Evolutionary conservation across 305 asterid genomes (phyloP).

Genomic region (Fraxinus platypoda): DNA sequence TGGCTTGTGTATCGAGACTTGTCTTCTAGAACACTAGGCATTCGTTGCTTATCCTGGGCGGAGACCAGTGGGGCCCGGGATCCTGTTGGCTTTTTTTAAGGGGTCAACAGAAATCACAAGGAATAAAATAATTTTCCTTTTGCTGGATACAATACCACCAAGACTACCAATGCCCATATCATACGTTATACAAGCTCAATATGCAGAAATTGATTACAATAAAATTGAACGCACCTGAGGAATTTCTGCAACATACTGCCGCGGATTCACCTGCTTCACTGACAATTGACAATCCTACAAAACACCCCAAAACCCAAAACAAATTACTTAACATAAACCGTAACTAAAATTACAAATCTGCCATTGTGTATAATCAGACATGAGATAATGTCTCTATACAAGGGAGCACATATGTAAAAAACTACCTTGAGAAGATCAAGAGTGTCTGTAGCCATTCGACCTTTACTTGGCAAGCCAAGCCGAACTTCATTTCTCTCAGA

Average conservation of each 20-base stretch:
- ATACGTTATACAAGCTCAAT: background rate
- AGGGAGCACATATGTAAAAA: background rate
- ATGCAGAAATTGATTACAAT: background rate
- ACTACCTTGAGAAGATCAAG: conserved; percentile 57
- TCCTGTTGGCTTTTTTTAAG: background rate
- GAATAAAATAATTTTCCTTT: background rate
- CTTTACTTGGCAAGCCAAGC: conserved; percentile 68
- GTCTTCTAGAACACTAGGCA: too few relatives aligned
- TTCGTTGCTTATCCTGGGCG: too few relatives aligned
- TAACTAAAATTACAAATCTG: background rate
- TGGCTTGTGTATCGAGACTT: too few relatives aligned
- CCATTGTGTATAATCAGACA: background rate
- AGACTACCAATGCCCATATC: background rate
- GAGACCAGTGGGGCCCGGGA: background rate
- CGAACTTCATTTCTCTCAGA: conserved; percentile 42
- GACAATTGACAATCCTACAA: conserved; percentile 58
- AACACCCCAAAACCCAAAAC: conserved; percentile 2
- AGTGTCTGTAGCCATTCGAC: conserved; percentile 59
- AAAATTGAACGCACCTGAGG: conserved; percentile 41
- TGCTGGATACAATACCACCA: background rate
- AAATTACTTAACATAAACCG: background rate
- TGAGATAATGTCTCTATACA: background rate
- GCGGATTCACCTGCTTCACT: conserved; percentile 62
- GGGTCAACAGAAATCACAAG: background rate
- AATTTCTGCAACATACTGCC: conserved; percentile 58